Base-by-base conservation (phyloP, 257 asterid genomes). In the Henckelia pumila region DNA sequence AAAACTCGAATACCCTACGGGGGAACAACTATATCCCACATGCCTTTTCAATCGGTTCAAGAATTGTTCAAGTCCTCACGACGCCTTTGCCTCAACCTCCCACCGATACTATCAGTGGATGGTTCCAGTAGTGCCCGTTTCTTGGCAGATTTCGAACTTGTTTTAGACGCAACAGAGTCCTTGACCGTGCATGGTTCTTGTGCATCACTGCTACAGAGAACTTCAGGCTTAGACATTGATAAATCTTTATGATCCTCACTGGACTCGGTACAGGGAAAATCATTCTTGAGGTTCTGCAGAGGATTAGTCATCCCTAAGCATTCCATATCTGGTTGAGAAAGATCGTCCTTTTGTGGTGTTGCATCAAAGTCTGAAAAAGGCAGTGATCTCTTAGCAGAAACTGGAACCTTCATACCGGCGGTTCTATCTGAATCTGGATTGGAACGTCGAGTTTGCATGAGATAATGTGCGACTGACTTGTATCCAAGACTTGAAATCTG, bases 381-480 rank as follows among this genome's bases (percentile, higher is more conserved):
- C n/a, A 89, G 84, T 7, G 96, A 83, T 77, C 93, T 77, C 77
- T 87, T 92, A 50, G 85, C 92, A 61, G 95, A 86, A 68, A 57
- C 59, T 59, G 87, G 91, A 60, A 69, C 76, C 61, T 64, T 67
- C 47, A 66, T 70, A 37, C 65, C 69, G 7, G 59, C 22, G 25
- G 58, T 68, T 65, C 70, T 29, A 67, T 78, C 91, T 5, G 81
- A 70, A 64, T 70, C 84, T 17, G 79, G 28, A 23, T 73, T 56
- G 64, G 76, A 61, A 9, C 80, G 82, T 5, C 86, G 84, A 32
- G 95, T 86, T 85, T 93, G 95, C 78, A 93, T 79, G 78, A 93
- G 97, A 80, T 86, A 93, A 80, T 93, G 98, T 21, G 98, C 98
- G 59, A 86, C 98, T 23, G 98, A 93, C 74, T 86, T 89, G 75